Percentiles rank a stretch among this genome's conserved stretches.
These are phyloP conservation scores for Ceratocystiopsis brevicomis DNA, from an alignment of 2,329 filamentous ascomycete genomes.

Conservation along the genomic window DNA sequence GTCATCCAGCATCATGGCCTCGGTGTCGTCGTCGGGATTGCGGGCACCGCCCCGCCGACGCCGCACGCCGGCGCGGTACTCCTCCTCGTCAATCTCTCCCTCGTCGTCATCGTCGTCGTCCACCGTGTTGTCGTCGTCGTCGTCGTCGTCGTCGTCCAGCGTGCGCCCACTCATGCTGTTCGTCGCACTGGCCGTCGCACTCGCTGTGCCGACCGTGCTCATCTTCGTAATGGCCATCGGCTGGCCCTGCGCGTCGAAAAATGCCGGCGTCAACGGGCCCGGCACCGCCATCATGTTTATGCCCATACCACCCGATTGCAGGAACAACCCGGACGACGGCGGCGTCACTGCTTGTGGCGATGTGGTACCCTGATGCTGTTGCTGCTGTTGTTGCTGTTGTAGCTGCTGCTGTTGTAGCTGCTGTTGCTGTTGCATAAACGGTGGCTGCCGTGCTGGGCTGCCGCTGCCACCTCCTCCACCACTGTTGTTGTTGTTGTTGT, in stretches of 20 bases:
- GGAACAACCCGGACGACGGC: conserved; percentile 21
- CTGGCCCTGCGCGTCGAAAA: conserved; percentile 63
- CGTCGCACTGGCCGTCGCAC: conserved; percentile 79
- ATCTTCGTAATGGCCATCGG: conserved; percentile 52
- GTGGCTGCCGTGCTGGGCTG: conserved; percentile 2
- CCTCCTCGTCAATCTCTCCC: conserved; percentile 34
- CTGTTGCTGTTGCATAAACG: no score
- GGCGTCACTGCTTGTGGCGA: conserved; percentile 25
- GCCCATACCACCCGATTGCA: not conserved
- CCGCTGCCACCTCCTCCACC: conserved; percentile 9
- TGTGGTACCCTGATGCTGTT: not conserved
- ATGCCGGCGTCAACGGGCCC: conserved; percentile 39
- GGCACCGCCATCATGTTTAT: conserved; percentile 3
- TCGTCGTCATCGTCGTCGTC: conserved; percentile 37
- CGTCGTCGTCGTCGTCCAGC: conserved; percentile 26
- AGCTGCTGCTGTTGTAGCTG: no score
- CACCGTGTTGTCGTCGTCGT: conserved; percentile 27
- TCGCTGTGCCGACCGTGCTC: conserved; percentile 81
- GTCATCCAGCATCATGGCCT: conserved; percentile 31
- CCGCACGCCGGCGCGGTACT: conserved; percentile 32
- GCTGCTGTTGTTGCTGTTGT: no score
- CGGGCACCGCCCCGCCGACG: conserved; percentile 17
- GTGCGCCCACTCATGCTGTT: conserved; percentile 29
- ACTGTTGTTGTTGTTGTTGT: not conserved
- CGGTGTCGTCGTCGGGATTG: conserved; percentile 7